phyloP scores from a whole-genome alignment of 345 rosid genomes.

The Turritis glabra region DNA sequence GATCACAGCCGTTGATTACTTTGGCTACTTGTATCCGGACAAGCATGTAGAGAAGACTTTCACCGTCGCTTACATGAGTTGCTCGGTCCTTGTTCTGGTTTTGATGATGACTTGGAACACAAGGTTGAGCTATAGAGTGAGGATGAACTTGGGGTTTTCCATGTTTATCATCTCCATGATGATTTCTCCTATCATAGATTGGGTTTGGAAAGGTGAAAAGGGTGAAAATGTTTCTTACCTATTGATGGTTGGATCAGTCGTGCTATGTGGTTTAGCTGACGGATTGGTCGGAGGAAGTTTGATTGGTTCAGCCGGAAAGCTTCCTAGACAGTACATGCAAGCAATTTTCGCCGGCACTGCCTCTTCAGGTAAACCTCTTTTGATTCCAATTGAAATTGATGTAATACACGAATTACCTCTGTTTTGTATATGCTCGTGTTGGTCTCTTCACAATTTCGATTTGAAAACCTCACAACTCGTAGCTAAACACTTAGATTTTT shows the following conservation, averaged over 20 bases:
- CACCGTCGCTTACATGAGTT: constrained; percentile 86
- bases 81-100: constrained; percentile 67
- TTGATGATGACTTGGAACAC: constrained; percentile 54
- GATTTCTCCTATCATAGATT: constrained; percentile 69
- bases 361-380: constrained; percentile 67
- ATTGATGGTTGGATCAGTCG: constrained; percentile 62
- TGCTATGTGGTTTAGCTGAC: constrained; percentile 82
- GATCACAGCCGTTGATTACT: constrained; percentile 89
- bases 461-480: not conserved
- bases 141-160: constrained; percentile 81
- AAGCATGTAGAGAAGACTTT: constrained; percentile 83
- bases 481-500: too few relatives aligned
- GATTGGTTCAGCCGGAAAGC: constrained; percentile 83
- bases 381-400: too few relatives aligned
- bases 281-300: constrained; percentile 87
- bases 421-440: not conserved
- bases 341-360: constrained; percentile 96
- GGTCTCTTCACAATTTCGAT: not conserved
- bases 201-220: constrained; percentile 46
- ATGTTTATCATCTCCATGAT: constrained; percentile 70
- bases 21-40: constrained; percentile 63
- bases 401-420: too few relatives aligned
- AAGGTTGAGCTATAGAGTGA: constrained; percentile 54
- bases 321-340: constrained; percentile 91
- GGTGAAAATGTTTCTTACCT: constrained; percentile 43